Evolutionary conservation across 345 rosid genomes (phyloP).

Genomic region (Salix arbutifolia): DNA sequence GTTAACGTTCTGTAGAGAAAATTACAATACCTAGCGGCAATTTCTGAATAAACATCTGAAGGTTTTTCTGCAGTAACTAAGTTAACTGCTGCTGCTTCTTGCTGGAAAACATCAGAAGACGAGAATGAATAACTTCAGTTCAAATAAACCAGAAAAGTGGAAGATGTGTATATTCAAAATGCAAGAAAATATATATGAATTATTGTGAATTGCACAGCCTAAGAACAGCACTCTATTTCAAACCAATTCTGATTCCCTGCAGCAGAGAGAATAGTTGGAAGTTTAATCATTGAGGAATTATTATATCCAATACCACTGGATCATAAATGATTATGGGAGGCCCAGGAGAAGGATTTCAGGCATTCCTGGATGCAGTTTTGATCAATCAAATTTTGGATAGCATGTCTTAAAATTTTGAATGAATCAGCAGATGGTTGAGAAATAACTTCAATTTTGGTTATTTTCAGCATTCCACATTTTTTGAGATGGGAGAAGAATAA

Average conservation of each 20-base stretch:
- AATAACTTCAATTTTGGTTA: not conserved
- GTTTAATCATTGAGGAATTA: not conserved
- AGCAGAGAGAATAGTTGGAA: not conserved
- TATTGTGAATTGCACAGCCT: not conserved
- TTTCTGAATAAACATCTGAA: conserved; percentile 94
- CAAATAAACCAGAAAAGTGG: conserved; percentile 9
- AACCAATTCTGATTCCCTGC: not conserved
- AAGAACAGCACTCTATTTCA: not conserved
- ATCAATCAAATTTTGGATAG: not conserved
- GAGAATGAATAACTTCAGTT: conserved; percentile 7
- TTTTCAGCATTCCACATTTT: not conserved
- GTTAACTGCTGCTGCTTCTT: conserved; percentile 96
- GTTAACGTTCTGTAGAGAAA: not conserved
- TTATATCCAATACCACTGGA: not conserved
- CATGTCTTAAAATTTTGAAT: not conserved
- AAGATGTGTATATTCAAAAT: not conserved
- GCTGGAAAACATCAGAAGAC: conserved; percentile 42
- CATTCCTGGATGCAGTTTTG: not conserved
- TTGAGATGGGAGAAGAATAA: not conserved
- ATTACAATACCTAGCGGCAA: conserved; percentile 68
- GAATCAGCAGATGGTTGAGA: not conserved
- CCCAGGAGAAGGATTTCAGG: not conserved
- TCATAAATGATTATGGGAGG: not conserved
- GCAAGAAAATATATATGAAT: not conserved
- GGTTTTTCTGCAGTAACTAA: conserved; percentile 76